Evolutionary conservation across 1,284 basidiomycete species (phyloP).

Genomic region (Ceratobasidium sp.): DNA sequence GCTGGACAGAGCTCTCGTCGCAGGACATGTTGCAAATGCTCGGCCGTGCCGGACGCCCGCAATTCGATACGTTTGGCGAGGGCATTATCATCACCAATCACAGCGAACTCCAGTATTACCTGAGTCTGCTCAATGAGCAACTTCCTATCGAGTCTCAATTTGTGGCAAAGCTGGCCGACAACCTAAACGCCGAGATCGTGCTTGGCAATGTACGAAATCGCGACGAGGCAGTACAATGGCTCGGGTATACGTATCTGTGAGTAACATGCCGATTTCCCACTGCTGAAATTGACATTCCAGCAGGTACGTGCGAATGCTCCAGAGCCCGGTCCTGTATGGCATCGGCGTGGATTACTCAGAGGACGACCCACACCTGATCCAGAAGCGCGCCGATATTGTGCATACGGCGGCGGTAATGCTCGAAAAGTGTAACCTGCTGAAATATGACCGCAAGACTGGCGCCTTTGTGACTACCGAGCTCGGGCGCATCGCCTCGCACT

Average conservation of each 20-base stretch:
- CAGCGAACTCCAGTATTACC: constrained; percentile 95
- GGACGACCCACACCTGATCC: constrained; percentile 85
- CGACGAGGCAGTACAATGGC: constrained; percentile 98
- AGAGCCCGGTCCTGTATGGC: constrained; percentile 89
- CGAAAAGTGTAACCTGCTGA: constrained; percentile 94
- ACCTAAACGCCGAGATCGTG: constrained; percentile 98
- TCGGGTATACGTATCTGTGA: constrained; percentile 93
- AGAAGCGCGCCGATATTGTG: constrained; percentile 94
- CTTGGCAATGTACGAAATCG: constrained; percentile 95
- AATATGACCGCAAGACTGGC: constrained; percentile 92
- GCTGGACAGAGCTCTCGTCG: constrained; percentile 95
- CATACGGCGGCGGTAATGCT: constrained; percentile 95
- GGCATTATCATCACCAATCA: constrained; percentile 99
- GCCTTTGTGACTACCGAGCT: constrained; percentile 93
- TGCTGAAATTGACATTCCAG: constrained; percentile 25
- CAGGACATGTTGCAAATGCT: constrained; percentile 99
- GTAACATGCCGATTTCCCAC: constrained; percentile 56
- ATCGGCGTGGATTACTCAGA: constrained; percentile 93
- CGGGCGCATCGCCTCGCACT: constrained; percentile 95
- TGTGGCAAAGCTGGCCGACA: constrained; percentile 92
- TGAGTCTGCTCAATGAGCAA: constrained; percentile 94
- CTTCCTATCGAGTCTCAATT: constrained; percentile 98
- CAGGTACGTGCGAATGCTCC: constrained; percentile 97
- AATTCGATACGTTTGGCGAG: constrained; percentile 97
- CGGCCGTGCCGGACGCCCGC: constrained; percentile 96